phyloP scores from a whole-genome alignment of 257 asterid species.

The Solanum appendiculatum region DNA sequence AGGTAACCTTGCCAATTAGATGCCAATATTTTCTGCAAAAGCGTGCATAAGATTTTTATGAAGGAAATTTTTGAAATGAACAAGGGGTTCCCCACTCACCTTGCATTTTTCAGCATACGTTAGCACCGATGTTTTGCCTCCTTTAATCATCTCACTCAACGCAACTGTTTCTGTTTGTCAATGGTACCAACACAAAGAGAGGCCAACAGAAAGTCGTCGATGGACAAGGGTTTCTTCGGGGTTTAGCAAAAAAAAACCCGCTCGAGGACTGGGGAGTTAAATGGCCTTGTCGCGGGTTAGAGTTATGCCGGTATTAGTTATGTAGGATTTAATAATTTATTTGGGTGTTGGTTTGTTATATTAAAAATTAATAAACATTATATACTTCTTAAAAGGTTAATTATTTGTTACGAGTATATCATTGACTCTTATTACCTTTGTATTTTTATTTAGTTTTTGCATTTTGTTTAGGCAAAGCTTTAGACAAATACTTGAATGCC shows the following conservation, averaged over 20 bases:
- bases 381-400: too few species aligned
- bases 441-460: too few species aligned
- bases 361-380: too few species aligned
- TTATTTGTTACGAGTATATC: too few species aligned
- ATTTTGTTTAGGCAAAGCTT: too few species aligned
- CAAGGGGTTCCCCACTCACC: conserved; percentile 19
- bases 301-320: too few species aligned
- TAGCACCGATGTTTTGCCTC: conserved; percentile 39
- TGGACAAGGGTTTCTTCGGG: background rate
- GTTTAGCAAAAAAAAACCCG: background rate
- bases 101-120: conserved; percentile 73
- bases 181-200: background rate
- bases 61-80: background rate
- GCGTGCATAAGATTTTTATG: background rate
- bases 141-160: conserved; percentile 20
- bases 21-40: conserved; percentile 59
- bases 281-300: too few species aligned
- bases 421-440: too few species aligned
- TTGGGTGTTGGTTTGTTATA: too few species aligned
- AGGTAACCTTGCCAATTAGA: conserved; percentile 86
- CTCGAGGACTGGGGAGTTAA: too few species aligned
- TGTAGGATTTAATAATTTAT: too few species aligned
- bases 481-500: too few species aligned
- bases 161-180: background rate
- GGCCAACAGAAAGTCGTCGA: background rate